Base-by-base conservation (phyloP, 2,329 filamentous ascomycete genomes). In the Venturia aucupariae region DNA sequence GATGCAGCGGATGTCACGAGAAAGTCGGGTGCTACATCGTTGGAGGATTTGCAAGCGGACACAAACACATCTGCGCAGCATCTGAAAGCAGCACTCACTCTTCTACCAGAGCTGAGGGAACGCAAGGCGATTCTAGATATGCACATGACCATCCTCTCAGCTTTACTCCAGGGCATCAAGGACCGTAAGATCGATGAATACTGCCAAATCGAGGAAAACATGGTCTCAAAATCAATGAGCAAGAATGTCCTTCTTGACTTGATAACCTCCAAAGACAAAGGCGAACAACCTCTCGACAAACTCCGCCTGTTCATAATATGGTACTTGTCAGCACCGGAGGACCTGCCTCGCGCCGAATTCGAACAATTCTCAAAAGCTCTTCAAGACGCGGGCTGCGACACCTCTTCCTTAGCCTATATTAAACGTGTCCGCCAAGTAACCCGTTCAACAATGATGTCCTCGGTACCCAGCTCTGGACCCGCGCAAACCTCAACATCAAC, bases 71-170 rank as follows among this genome's bases (percentile, higher is more conserved):
- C 91, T 65, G 92, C 94, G 19, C 90, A 95, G 71, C 94, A 99
- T 74, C 83, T 99, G 57, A 99, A 97, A 77, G 91, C 92, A 3
- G 95, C 93, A 15, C 96, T 99, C 70, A 96, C 93, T 0, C 80
- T 96, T 27, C 81, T 99, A 17, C 95, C 94, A 0, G 93, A 97
- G 75, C 81, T 99, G 68, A 84, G 92, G 67, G 94, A 97, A 75
- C 87, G 94, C 66, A 99, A 99, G 74, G 87, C 88, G n/a, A 84
- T 88, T 24, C 83, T 99, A 5, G 94, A 97, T 27, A 97, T 97
- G 90, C 94, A 99, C 75, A 99, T 99, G 94, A 97, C 96, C 73
- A 96, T 97, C 66, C 82, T 95, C 3, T 93, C 92, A 1, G 90
- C 90, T 0, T 74, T 89, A 11, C 76, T 88, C 65, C 85, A 87